These are phyloP conservation scores for Coemansia sp. DNA, from an alignment of 192 early-diverging fungal species.

Conservation along the genomic window DNA sequence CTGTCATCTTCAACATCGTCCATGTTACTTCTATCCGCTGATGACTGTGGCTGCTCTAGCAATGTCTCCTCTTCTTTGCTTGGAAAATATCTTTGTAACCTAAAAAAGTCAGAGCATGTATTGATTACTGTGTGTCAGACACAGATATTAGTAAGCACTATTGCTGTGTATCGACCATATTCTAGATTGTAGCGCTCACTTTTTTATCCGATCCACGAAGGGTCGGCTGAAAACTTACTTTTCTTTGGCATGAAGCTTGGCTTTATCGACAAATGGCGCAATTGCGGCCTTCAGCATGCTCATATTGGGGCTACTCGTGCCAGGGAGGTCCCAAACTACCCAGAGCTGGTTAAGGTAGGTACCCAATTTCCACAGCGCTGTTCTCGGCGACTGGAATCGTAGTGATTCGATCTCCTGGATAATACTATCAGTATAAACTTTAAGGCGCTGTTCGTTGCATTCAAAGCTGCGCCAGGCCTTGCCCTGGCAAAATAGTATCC, in stretches of 20 bases:
- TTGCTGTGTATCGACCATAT: neutral
- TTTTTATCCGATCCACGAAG: neutral
- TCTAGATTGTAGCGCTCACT: neutral
- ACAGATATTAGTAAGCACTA: neutral
- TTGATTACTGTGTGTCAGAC: neutral
- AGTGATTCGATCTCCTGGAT: too few species aligned
- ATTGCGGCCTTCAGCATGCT: neutral
- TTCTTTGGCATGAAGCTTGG: neutral
- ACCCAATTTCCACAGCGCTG: neutral
- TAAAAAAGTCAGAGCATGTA: neutral
- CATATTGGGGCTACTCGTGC: neutral
- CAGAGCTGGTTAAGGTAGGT: conserved; percentile 10
- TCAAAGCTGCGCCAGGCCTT: neutral
- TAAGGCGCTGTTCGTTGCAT: conserved; percentile 3
- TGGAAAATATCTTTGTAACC: neutral
- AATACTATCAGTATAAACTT: too few species aligned
- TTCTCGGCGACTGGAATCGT: neutral
- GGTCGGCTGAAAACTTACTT: neutral
- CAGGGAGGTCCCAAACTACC: conserved; percentile 22
- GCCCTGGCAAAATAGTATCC: neutral
- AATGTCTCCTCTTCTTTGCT: neutral
- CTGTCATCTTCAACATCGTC: neutral
- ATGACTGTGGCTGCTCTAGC: neutral
- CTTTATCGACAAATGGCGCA: neutral
- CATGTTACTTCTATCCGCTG: neutral